Percentiles rank a stretch among this genome's conserved stretches.
Conservation (phyloP, 139 green algal genomes). For the Volvox reticuliferus region DNA sequence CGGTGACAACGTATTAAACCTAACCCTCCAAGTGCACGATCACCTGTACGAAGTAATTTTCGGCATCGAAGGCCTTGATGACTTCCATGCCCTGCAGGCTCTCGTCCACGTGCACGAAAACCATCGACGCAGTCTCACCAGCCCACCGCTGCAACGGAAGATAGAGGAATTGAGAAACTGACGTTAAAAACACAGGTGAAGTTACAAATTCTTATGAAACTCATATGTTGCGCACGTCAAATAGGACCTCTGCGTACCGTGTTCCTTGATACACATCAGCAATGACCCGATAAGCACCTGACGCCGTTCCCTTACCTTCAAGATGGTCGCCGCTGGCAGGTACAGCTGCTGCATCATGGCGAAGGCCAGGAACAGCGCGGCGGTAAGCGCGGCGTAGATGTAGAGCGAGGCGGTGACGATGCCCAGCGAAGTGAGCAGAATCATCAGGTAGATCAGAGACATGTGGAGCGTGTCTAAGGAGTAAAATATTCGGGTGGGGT, state of each 20-base stretch:
- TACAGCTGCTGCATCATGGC: constrained; percentile 72
- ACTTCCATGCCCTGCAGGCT: constrained; percentile 77
- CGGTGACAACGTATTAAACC: too few species aligned
- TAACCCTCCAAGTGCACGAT: too few species aligned
- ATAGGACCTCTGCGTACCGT: too few species aligned
- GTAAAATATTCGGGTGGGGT: neutral
- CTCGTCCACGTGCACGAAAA: constrained; percentile 76
- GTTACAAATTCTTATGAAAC: too few species aligned
- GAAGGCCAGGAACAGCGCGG: constrained; percentile 56
- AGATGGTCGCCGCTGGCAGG: constrained; percentile 72
- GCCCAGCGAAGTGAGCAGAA: constrained; percentile 64
- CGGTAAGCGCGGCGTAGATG: constrained; percentile 62
- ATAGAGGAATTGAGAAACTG: neutral
- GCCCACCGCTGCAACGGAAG: constrained; percentile 58
- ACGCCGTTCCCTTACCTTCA: constrained; percentile 52
- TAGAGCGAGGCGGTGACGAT: constrained; percentile 67
- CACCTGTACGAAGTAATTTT: constrained; percentile 74
- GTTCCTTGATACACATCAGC: too few species aligned
- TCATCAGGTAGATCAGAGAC: constrained; percentile 69
- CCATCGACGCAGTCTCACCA: constrained; percentile 63
- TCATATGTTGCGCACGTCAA: too few species aligned
- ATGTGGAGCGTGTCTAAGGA: constrained; percentile 65
- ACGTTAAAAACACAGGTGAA: neutral
- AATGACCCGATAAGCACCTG: neutral
- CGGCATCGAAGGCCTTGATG: constrained; percentile 73